Percentiles rank a stretch among this genome's conserved stretches.
Conservation (phyloP, 208 protist species). For the Entamoeba invadens region DNA sequence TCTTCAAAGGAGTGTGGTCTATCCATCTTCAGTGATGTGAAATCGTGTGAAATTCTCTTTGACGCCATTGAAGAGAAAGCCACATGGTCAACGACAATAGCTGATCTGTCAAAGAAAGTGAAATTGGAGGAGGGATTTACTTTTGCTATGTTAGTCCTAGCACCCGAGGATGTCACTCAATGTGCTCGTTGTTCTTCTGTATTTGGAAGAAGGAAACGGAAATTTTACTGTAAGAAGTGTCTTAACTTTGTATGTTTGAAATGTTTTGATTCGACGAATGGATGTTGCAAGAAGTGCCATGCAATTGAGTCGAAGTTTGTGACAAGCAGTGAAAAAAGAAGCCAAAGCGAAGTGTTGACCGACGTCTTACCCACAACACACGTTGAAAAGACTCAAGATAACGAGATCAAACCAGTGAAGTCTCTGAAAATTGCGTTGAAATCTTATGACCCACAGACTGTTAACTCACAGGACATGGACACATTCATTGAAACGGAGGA, state of each 20-base stretch:
- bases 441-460: no score
- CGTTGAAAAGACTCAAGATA: no score
- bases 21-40: not conserved
- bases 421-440: no score
- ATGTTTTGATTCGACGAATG: not conserved
- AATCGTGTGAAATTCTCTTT: not conserved
- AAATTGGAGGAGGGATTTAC: not conserved
- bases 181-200: not conserved
- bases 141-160: not conserved
- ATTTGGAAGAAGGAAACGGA: not conserved
- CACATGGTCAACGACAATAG: not conserved
- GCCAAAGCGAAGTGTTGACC: no score
- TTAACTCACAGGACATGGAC: no score
- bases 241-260: not conserved
- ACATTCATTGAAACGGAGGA: no score
- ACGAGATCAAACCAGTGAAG: no score
- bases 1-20: not conserved
- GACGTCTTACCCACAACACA: no score
- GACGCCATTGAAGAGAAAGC: not conserved
- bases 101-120: not conserved
- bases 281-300: not conserved
- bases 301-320: no score
- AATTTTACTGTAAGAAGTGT: not conserved
- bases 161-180: not conserved
- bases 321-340: no score